A percentile compares a stretch with the other conserved stretches of the same genome.
Evolutionary conservation across 2,329 filamentous ascomycete genomes (phyloP).

Genomic region (Dactylellina sp.): DNA sequence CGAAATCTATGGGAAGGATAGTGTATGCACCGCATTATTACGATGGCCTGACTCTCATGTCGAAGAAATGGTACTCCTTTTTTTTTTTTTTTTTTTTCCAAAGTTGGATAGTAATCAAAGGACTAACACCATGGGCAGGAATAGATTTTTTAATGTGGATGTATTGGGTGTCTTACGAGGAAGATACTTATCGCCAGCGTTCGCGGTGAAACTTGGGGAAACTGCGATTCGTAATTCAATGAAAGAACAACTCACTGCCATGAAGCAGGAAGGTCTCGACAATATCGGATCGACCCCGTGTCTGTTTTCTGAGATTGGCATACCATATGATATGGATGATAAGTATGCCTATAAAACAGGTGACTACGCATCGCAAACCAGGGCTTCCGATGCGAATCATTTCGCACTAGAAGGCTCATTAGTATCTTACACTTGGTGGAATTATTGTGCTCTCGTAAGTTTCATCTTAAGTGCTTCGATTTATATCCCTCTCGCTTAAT

Average conservation of each 20-base stretch:
- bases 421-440: constrained; percentile 90
- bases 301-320: constrained; percentile 93
- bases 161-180: constrained; percentile 91
- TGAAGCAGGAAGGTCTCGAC: constrained; percentile 87
- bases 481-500: constrained; percentile 55
- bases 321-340: constrained; percentile 98
- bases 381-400: constrained; percentile 95
- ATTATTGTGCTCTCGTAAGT: constrained; percentile 78
- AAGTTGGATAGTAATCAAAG: neutral
- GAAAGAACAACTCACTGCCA: constrained; percentile 83
- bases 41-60: constrained; percentile 95
- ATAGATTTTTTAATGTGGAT: constrained; percentile 95
- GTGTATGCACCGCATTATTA: constrained; percentile 97
- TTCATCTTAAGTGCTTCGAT: neutral
- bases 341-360: constrained; percentile 95
- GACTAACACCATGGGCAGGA: constrained; percentile 66
- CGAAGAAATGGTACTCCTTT: constrained; percentile 81
- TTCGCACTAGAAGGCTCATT: constrained; percentile 87
- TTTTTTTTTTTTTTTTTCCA: neutral
- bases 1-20: constrained; percentile 70
- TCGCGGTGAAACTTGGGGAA: constrained; percentile 93
- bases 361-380: constrained; percentile 90
- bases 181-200: constrained; percentile 85
- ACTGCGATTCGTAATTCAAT: constrained; percentile 90
- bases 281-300: constrained; percentile 77